Conservation (phyloP, 2,329 filamentous ascomycete species). For the Calycina herbarum region DNA sequence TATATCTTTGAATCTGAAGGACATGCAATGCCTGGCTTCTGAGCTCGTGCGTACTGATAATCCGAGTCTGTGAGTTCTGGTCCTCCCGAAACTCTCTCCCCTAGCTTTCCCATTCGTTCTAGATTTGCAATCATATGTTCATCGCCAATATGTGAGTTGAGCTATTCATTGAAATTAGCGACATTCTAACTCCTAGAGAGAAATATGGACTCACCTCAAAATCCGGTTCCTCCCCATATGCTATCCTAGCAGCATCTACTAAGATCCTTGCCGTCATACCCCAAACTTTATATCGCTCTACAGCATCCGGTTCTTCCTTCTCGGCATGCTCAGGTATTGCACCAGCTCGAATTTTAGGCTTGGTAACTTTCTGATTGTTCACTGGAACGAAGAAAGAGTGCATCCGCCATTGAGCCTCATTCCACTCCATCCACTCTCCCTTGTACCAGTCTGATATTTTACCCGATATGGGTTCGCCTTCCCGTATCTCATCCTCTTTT, state of each 20-base stretch:
- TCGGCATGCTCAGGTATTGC: constrained; percentile 47
- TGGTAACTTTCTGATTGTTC: constrained; percentile 66
- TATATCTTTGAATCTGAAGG: constrained; percentile 16
- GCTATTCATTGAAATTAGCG: constrained; percentile 20
- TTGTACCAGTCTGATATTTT: constrained; percentile 69
- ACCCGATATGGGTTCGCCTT: constrained; percentile 33
- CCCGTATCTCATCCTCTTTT: constrained; percentile 53
- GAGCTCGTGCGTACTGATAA: constrained; percentile 40
- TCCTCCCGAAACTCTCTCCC: constrained; percentile 47
- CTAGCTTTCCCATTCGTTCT: constrained; percentile 55
- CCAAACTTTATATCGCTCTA: constrained; percentile 77
- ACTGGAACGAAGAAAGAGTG: constrained; percentile 93
- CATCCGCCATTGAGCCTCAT: constrained; percentile 76
- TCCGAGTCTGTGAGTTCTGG: constrained; percentile 52
- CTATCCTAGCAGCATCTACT: constrained; percentile 82
- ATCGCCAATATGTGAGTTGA: constrained; percentile 44
- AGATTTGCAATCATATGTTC: constrained; percentile 63
- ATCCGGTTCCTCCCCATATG: constrained; percentile 78
- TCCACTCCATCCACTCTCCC: constrained; percentile 78
- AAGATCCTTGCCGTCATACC: constrained; percentile 92
- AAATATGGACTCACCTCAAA: constrained; percentile 62
- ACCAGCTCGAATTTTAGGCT: constrained; percentile 47
- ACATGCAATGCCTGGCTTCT: constrained; percentile 8
- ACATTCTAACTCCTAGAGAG: constrained; percentile 34
- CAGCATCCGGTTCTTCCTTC: constrained; percentile 45